Base-by-base conservation (phyloP, 805 yeast genomes). In the Kodamaea fukazawae region DNA sequence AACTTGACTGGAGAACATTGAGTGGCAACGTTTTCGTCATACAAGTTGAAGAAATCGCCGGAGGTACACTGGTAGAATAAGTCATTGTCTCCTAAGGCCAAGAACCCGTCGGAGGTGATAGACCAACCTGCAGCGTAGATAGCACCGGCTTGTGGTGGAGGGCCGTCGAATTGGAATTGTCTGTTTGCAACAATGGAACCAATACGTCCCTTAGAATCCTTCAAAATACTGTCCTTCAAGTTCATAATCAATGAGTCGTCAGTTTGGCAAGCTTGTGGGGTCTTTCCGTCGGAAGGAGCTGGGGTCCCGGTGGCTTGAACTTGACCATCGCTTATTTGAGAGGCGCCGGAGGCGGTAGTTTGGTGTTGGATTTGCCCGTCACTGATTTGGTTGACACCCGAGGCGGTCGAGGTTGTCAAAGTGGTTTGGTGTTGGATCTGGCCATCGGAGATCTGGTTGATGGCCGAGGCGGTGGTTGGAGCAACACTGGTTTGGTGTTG, bases 111-210 rank as follows among this genome's bases (percentile, higher is more conserved):
- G 40, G 36, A 32, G 47, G 85, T 82, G 27, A 47, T 26, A 29
- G 49, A 45, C 62, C 62, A 57, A 30, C 62, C 62, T 26, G 55
- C 59, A 40, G 61, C 60, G 50, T 52, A 57, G 41, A 57, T 55
- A 40, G 60, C 36, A 16, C 62, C 62, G 30, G 57, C 86, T 73
- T 83, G 91, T 57, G 90, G 89, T 67, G 86, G 83, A 43, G 86
- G 86, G 59, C 86, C 86, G 58, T 82, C 86, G 58, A 80, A 81
- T 67, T 81, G 87, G 75, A 81, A 79, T 70, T 83, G 91, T 71
- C 84, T 74, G 80, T 83, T 83, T 38, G 89, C 81, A 53, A 83
- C 91, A 64, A 83, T 81, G 36, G 88, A 76, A 53, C 90, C 90
- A 49, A 83, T 65, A 75, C 91, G 78, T 32, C 84, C 84, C 44